These are phyloP conservation scores for Gonapodya prolifera DNA, from an alignment of 192 early-diverging fungal species.

Conservation along the genomic window DNA sequence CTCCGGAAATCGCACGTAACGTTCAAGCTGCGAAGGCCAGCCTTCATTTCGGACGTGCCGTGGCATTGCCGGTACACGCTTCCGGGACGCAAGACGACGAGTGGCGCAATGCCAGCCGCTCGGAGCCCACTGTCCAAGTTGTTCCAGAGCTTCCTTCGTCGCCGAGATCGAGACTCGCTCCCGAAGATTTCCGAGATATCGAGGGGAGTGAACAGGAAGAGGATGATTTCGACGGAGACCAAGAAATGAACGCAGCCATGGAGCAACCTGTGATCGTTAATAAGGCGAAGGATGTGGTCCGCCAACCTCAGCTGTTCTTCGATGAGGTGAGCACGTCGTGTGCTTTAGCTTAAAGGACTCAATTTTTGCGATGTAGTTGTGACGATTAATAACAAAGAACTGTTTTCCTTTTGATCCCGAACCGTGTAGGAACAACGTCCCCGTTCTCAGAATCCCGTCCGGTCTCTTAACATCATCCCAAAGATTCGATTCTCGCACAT, in stretches of 20 bases:
- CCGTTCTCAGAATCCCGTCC: neutral
- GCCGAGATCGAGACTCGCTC: neutral
- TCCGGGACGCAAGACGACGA: neutral
- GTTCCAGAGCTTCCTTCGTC: neutral
- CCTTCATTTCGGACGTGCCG: neutral
- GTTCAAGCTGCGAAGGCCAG: slow-evolving; percentile 22
- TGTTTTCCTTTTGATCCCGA: neutral
- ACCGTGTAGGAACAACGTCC: neutral
- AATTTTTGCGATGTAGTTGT: neutral
- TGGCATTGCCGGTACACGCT: neutral
- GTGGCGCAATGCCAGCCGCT: neutral
- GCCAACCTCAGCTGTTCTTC: neutral
- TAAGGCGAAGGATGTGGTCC: neutral
- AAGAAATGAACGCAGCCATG: neutral
- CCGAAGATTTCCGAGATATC: neutral
- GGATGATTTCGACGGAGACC: neutral
- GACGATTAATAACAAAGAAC: neutral
- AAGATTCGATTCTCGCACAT: neutral
- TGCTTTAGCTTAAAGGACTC: neutral
- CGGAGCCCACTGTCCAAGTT: neutral
- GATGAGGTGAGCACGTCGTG: neutral
- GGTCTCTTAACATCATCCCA: neutral
- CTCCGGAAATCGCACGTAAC: slow-evolving; percentile 11
- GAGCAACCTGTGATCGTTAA: neutral
- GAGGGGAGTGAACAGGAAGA: neutral